Evolutionary conservation across 371 early-diverging fungal genomes (phyloP), one percentile per base, ranked within the genome.

Genomic region (Mortierella sp.): DNA sequence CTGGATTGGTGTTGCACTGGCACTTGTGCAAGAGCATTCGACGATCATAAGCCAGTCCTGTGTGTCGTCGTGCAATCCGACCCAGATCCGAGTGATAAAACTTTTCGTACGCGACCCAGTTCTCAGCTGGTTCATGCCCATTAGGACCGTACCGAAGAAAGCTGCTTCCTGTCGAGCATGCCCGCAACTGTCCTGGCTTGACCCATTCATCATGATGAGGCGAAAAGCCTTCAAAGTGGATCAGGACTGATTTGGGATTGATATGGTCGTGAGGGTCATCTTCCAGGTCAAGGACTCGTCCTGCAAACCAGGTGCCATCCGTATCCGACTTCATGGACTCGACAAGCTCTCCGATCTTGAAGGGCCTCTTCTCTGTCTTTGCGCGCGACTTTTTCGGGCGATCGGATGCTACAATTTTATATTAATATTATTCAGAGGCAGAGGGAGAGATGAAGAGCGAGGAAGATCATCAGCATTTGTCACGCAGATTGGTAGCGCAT

Each of bases 121-220:
- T 86, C 44, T 75, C 75, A 9, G 80, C 67, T 34, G 75, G 79
- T 46, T 88, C 88, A 26, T 78, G 78, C 1, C 87, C 88, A 49
- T 63, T 60, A 9, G 87, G 83, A 1, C 88, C 88, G 58, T 82
- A 85, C 7, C 79, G 79, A 49, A 81, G 65, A 34, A 55, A 48
- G 60, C 76, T 51, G 67, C 80, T 73, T 44, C 65, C 65, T 11
- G 70, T 80, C 12, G 70, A 72, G 37, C 79, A 78, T 15, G 72
- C 65, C 8, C 81, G 78, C 39, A 80, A 46, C 42, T 80, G 64
- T 9, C 79, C 79, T 12, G 80, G 82, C 31, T 81, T 80, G 15
- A 88, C 78, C 88, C 88, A 88, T 37, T 87, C 86, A n/a, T 86
- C 88, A 34, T 87, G 83, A 32, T 83, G 83, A 53, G 84, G 83